A percentile compares a stretch with the other conserved stretches of the same genome.
These are phyloP conservation scores for Vigna unguiculata DNA, from an alignment of 306 rosid species.

Conservation along the genomic window DNA sequence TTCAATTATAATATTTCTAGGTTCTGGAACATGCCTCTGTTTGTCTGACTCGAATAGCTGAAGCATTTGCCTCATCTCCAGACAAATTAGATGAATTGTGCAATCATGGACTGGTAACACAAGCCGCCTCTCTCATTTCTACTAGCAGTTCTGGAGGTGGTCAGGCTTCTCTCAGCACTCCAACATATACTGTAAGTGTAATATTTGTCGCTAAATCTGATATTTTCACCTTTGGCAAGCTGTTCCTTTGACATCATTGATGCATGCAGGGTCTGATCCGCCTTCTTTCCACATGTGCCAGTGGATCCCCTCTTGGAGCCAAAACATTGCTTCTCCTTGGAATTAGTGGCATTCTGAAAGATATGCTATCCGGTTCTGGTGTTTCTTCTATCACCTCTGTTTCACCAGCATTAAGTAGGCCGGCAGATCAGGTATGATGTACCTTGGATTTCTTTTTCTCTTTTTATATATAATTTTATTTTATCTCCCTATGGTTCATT, in stretches of 20 bases:
- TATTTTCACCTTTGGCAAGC: constrained; percentile 9
- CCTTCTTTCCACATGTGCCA: constrained; percentile 90
- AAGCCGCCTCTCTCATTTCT: constrained; percentile 90
- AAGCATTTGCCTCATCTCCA: constrained; percentile 89
- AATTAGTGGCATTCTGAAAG: constrained; percentile 89
- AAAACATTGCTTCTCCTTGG: constrained; percentile 88
- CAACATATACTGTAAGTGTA: constrained; percentile 84
- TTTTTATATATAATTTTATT: background rate
- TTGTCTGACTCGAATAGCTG: constrained; percentile 93
- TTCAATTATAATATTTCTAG: constrained; percentile 49
- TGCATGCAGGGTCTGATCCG: constrained; percentile 84
- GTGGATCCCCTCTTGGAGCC: constrained; percentile 89
- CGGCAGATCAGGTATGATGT: constrained; percentile 74
- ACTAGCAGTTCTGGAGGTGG: constrained; percentile 90
- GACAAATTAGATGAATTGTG: constrained; percentile 89
- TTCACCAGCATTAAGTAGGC: constrained; percentile 86
- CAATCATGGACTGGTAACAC: constrained; percentile 88
- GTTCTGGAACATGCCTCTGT: constrained; percentile 95
- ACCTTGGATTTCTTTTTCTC: background rate
- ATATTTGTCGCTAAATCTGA: constrained; percentile 8
- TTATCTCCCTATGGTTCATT: constrained; percentile 10
- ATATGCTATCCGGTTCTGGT: constrained; percentile 80
- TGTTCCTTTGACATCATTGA: constrained; percentile 41
- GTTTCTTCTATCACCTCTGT: constrained; percentile 72
- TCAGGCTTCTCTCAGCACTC: constrained; percentile 87